phyloP scores from a whole-genome alignment of 2,329 filamentous ascomycete genomes.

The Zymoseptoria brevis region DNA sequence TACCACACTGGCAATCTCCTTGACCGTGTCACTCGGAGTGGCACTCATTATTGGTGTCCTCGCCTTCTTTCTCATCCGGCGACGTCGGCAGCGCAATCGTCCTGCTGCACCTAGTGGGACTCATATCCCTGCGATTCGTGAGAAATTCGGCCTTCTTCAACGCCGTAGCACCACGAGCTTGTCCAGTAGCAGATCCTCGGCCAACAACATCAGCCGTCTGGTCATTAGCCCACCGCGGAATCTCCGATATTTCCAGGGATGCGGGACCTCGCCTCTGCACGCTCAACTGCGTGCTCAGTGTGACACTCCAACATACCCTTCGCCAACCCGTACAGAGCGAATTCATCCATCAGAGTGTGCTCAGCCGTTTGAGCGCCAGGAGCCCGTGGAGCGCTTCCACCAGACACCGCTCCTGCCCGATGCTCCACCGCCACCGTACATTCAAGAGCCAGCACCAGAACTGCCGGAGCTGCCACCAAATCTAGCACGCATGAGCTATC shows the following conservation, averaged over 20 bases:
- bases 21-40: background rate
- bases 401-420: background rate
- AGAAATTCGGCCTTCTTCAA: background rate
- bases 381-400: background rate
- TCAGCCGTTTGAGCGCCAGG: background rate
- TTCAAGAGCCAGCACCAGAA: background rate
- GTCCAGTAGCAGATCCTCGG: background rate
- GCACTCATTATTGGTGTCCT: background rate
- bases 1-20: background rate
- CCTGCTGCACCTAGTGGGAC: background rate
- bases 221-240: background rate
- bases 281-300: background rate
- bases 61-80: background rate
- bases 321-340: background rate
- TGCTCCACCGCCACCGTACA: slow-evolving; percentile 4
- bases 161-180: background rate
- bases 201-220: background rate
- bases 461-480: background rate
- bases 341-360: background rate
- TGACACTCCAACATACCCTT: background rate
- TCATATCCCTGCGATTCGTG: background rate
- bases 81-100: background rate
- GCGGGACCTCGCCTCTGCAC: background rate
- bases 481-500: background rate
- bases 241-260: background rate